Evolutionary conservation across 345 rosid species (phyloP), one percentile per base, ranked within the genome.

Genomic region (Euphorbia peplus): DNA sequence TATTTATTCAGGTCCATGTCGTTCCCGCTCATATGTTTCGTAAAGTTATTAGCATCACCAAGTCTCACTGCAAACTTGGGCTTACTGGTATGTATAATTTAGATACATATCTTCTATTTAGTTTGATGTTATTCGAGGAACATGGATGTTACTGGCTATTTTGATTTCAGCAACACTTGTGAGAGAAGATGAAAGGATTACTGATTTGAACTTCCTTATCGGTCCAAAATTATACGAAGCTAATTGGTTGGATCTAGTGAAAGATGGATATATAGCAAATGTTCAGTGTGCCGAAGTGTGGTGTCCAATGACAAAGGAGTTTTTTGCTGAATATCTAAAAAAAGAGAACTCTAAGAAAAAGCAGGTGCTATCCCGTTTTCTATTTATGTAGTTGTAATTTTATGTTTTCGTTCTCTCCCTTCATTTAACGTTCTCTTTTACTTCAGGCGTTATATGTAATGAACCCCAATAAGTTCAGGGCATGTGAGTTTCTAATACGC

Each of bases 11-110:
- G 97, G 99, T 95, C 74, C 99, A 91, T 44, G 99, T 95, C 81
- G 98, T 95, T 77, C 98, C 98, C 0, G 97, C 98, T 44, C 96
- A 95, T 73, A 95, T 91, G 99, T 95, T 95, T 76, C 91, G 98
- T 79, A 95, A 91, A 81, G 99, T 95, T 41, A 95, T 91, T 80
- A 95, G 98, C 72, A 59, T 95, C 48, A 91, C 99, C 68, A 95
- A 95, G 84, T 95, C 98, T 74, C 99, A 95, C 80, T 91, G 99
- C 90, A 95, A 91, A 77, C 91, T 95, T n/a, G 99, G 99, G 71
- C 98, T 95, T 64, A 91, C 97, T 74, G 97, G 98, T 93, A 86
- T 47, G 14, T 30, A 60, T 26, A 32, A 44, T 72, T 68, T 26
- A 11, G 46, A 29, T 52, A 59, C 65, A 57, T 5, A 44, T 53